These are phyloP conservation scores for Spathaspora girioi DNA, from an alignment of 805 yeast species.

Conservation along the genomic window DNA sequence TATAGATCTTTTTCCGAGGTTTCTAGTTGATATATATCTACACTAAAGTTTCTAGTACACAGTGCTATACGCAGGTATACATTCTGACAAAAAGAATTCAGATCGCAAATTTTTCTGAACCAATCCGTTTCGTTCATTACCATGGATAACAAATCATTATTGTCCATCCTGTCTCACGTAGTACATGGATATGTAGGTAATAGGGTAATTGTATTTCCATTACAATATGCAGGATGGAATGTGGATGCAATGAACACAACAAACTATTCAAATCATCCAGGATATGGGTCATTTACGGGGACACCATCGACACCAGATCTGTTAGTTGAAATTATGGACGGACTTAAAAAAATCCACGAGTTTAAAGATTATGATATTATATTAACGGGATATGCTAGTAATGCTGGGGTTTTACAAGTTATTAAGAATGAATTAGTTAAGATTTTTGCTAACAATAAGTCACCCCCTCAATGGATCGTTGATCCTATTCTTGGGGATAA, in stretches of 20 bases:
- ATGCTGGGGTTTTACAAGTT: slow-evolving; percentile 48
- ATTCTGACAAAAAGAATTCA: not conserved
- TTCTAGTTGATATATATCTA: too few relatives aligned
- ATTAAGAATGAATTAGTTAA: slow-evolving; percentile 42
- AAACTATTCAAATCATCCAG: slow-evolving; percentile 68
- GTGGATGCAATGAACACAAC: slow-evolving; percentile 65
- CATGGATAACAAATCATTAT: slow-evolving; percentile 17
- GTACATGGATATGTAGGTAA: slow-evolving; percentile 74
- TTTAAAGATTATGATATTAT: slow-evolving; percentile 53
- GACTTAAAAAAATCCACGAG: slow-evolving; percentile 33
- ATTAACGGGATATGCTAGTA: slow-evolving; percentile 78
- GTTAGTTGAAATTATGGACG: slow-evolving; percentile 24
- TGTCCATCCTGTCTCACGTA: slow-evolving; percentile 66
- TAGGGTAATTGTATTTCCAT: slow-evolving; percentile 61
- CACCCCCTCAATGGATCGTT: slow-evolving; percentile 53
- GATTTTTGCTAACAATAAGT: slow-evolving; percentile 2
- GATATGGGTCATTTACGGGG: slow-evolving; percentile 59
- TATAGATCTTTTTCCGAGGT: too few relatives aligned
- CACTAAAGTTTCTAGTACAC: too few relatives aligned
- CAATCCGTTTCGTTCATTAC: not conserved
- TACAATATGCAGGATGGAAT: slow-evolving; percentile 65
- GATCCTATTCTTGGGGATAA: slow-evolving; percentile 95
- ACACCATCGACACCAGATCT: slow-evolving; percentile 33
- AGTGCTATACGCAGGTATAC: too few relatives aligned
- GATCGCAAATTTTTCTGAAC: not conserved